phyloP scores from a whole-genome alignment of 305 asterid genomes.

The Fraxinus baroniana region DNA sequence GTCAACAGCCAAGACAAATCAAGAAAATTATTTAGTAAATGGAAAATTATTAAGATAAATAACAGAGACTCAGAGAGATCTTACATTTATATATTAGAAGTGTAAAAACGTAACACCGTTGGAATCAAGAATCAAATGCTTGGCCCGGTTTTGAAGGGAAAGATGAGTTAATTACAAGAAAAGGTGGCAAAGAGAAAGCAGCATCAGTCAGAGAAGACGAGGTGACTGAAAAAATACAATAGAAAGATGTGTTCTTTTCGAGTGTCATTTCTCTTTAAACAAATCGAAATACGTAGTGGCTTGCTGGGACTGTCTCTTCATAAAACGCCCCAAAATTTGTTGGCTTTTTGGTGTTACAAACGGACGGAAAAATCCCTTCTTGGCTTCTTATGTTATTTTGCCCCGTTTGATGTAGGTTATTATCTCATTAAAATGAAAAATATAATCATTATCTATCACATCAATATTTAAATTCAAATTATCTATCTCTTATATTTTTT shows the following conservation, averaged over 20 bases:
- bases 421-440: too few relatives aligned
- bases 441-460: too few relatives aligned
- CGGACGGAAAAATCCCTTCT: conserved; percentile 12
- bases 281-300: conserved; percentile 22
- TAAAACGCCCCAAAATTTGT: neutral
- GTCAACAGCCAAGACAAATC: neutral
- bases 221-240: conserved; percentile 29
- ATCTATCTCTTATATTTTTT: too few relatives aligned
- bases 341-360: conserved; percentile 37
- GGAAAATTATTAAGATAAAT: conserved; percentile 8
- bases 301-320: conserved; percentile 8
- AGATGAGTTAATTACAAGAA: conserved; percentile 35
- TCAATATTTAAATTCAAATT: too few relatives aligned
- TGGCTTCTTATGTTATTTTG: conserved; percentile 9
- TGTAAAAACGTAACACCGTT: conserved; percentile 24
- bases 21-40: conserved; percentile 10
- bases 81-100: conserved; percentile 23
- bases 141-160: conserved; percentile 6
- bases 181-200: conserved; percentile 48
- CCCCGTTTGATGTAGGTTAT: too few relatives aligned
- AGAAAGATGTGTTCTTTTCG: neutral
- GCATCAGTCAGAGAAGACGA: conserved; percentile 9
- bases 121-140: conserved; percentile 21
- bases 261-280: neutral
- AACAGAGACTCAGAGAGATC: conserved; percentile 27